These are phyloP conservation scores for Hymenoscyphus linearis DNA, from an alignment of 2,329 filamentous ascomycete genomes.

Conservation along the genomic window DNA sequence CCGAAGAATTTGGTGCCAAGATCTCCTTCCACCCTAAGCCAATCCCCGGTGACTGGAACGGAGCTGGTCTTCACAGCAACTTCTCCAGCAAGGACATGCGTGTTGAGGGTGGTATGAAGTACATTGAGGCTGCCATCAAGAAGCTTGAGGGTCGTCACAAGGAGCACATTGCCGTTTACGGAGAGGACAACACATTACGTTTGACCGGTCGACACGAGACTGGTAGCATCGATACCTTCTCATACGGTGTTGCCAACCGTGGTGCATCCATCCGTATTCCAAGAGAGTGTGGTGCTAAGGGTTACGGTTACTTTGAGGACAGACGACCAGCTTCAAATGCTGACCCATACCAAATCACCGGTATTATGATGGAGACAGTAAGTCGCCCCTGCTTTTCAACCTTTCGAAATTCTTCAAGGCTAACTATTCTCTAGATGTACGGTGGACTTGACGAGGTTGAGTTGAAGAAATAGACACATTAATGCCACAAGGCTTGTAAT, in stretches of 20 bases:
- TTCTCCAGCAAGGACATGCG: slow-evolving; percentile 89
- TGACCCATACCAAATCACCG: slow-evolving; percentile 69
- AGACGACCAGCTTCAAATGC: slow-evolving; percentile 79
- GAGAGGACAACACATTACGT: slow-evolving; percentile 91
- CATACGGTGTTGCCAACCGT: slow-evolving; percentile 92
- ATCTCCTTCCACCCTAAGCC: slow-evolving; percentile 96
- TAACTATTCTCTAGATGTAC: slow-evolving; percentile 26
- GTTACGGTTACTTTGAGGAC: slow-evolving; percentile 93
- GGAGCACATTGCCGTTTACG: slow-evolving; percentile 89
- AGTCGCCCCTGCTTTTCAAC: slow-evolving; percentile 10
- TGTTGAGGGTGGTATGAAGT: slow-evolving; percentile 87
- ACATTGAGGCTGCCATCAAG: slow-evolving; percentile 82
- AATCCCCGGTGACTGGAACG: slow-evolving; percentile 95
- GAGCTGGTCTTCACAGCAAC: slow-evolving; percentile 88
- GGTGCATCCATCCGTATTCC: slow-evolving; percentile 89
- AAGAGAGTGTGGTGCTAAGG: slow-evolving; percentile 75
- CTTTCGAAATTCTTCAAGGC: background rate
- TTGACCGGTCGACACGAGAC: slow-evolving; percentile 95
- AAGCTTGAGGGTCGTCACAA: slow-evolving; percentile 72
- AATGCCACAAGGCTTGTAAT: slow-evolving; percentile 16
- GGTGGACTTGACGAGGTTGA: slow-evolving; percentile 25
- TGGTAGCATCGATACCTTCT: slow-evolving; percentile 87
- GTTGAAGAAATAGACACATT: slow-evolving; percentile 19
- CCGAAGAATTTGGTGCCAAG: slow-evolving; percentile 94
- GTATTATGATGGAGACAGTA: slow-evolving; percentile 35